Base-by-base conservation (phyloP, 331 rosid species). In the Ulmus americana region DNA sequence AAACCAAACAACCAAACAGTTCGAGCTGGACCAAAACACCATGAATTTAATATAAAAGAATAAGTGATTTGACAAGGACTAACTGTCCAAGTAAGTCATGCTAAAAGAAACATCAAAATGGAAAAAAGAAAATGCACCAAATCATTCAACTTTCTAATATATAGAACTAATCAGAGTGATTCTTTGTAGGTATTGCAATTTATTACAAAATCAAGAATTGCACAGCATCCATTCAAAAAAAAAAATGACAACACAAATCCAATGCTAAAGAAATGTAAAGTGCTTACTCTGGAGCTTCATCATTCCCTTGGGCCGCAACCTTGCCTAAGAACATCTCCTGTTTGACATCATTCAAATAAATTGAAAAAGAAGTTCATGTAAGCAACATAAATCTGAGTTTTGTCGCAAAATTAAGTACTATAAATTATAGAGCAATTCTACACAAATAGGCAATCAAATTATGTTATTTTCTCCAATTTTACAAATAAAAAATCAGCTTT, bases 251-350 rank as follows among this genome's bases (percentile, higher is more conserved):
- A 6, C 10, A 45, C 35, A 28, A 3, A 28, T 3, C 35, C 35
- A 28, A 11, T 14, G 15, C 8, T n/a, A 58, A 6, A 45, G 54
- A 71, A 62, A 72, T 56, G 50, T 12, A 46, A 61, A 55, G 14
- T 63, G 69, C 76, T 80, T 83, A 86, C 92, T 71, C 74, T 56
- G 73, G 64, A 64, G 61, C 59, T 42, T 65, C 83, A 70, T 77
- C 88, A 74, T 72, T 81, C 63, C 74, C 87, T 61, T 68, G 69
- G 61, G 86, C 59, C 62, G 85, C 72, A 71, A 77, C 84, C 71
- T 85, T 84, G 73, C 81, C 84, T 58, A 74, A 61, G 71, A 87
- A 79, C 76, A 90, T 61, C 47, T 87, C 99, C 99, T 94, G 86
- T 69, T 75, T 67, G 56, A 16, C 79, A 67, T 78, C 72, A 38